Evolutionary conservation across 495 filamentous ascomycete genomes (phyloP).

Genomic region (Podospora pseudopauciseta): DNA sequence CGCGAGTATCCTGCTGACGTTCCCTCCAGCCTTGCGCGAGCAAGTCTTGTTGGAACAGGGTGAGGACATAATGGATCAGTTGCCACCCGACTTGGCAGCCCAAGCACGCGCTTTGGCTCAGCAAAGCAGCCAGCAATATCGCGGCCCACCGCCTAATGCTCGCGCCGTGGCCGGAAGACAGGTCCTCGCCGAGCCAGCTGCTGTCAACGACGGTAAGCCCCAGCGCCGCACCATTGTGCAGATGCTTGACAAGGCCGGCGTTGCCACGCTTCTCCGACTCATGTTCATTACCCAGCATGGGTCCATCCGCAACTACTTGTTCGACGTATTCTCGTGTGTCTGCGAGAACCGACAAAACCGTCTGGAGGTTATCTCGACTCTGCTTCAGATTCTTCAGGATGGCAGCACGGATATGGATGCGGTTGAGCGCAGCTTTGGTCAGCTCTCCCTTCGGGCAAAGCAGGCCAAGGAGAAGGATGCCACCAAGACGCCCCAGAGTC

Average conservation of each 20-base stretch:
- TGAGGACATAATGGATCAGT: conserved; percentile 77
- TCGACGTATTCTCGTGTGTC: conserved; percentile 80
- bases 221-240: conserved; percentile 79
- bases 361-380: conserved; percentile 86
- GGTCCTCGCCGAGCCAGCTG: conserved; percentile 28
- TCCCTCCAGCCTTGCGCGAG: conserved; percentile 80
- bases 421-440: conserved; percentile 90
- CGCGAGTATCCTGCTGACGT: conserved; percentile 85
- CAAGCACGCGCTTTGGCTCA: conserved; percentile 68
- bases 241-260: conserved; percentile 92
- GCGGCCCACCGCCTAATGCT: conserved; percentile 23
- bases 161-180: conserved; percentile 28
- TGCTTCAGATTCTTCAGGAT: conserved; percentile 94
- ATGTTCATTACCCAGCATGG: conserved; percentile 95
- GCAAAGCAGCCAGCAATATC: conserved; percentile 21
- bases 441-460: conserved; percentile 86
- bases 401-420: conserved; percentile 88
- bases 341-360: conserved; percentile 93
- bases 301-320: conserved; percentile 69
- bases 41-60: conserved; percentile 88
- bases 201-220: conserved; percentile 51
- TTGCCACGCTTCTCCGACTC: conserved; percentile 87
- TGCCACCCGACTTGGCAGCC: conserved; percentile 78
- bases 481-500: conserved; percentile 73
- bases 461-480: conserved; percentile 59